Percentiles rank a stretch among this genome's conserved stretches.
Conservation (phyloP, 345 rosid genomes). For the Heritiera littoralis region DNA sequence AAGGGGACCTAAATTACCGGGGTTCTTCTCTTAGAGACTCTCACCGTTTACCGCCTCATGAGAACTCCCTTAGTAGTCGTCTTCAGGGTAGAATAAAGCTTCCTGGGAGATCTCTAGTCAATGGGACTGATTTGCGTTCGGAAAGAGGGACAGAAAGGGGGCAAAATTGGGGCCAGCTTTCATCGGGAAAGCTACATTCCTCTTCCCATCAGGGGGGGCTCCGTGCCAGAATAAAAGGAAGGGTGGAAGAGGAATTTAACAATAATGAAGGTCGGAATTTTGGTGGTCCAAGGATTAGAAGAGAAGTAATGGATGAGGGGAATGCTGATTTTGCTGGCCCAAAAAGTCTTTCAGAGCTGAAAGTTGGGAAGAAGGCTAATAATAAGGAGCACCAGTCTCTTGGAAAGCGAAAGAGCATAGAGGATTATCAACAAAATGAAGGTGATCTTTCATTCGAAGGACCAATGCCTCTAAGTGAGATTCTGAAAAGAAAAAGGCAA, state of each 20-base stretch:
- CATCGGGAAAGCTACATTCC: constrained; percentile 43
- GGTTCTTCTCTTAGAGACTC: constrained; percentile 52
- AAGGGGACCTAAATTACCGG: constrained; percentile 43
- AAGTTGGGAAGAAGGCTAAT: constrained; percentile 39
- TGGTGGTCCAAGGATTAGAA: constrained; percentile 43
- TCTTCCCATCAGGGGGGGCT: constrained; percentile 50
- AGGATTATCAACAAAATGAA: constrained; percentile 47
- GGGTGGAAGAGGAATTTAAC: constrained; percentile 47
- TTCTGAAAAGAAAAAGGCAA: constrained; percentile 78
- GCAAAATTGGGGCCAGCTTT: constrained; percentile 46
- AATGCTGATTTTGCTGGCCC: constrained; percentile 49
- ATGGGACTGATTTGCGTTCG: constrained; percentile 36
- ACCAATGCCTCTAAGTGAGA: constrained; percentile 85
- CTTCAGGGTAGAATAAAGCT: constrained; percentile 86
- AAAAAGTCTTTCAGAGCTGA: constrained; percentile 64
- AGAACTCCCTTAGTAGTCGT: constrained; percentile 57
- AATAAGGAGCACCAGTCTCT: constrained; percentile 39
- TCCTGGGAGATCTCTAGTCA: constrained; percentile 47
- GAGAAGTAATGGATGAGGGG: constrained; percentile 52
- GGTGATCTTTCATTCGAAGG: constrained; percentile 65
- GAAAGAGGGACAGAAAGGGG: constrained; percentile 59
- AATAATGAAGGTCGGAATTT: constrained; percentile 41
- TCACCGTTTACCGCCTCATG: constrained; percentile 35
- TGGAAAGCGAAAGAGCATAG: constrained; percentile 55
- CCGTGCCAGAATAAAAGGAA: constrained; percentile 60